These are phyloP conservation scores for Fremontodendron californicum DNA, from an alignment of 345 rosid genomes.

Conservation along the genomic window DNA sequence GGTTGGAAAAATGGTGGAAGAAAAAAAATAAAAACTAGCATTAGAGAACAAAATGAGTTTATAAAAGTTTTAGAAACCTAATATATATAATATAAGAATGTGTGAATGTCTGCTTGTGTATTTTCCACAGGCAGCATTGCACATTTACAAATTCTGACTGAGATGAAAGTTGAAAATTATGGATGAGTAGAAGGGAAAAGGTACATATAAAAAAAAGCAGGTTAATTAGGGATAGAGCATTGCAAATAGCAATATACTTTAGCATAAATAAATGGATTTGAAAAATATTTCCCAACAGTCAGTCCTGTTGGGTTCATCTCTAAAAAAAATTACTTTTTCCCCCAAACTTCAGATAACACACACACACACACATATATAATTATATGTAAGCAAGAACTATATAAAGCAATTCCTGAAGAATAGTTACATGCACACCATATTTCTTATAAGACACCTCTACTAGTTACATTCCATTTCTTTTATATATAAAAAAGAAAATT, in stretches of 20 bases:
- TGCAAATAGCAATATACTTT: neutral
- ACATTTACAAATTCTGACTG: neutral
- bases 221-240: neutral
- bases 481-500: neutral
- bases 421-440: neutral
- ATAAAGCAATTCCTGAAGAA: neutral
- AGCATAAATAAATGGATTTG: neutral
- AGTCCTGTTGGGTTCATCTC: neutral
- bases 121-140: neutral
- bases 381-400: neutral
- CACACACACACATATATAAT: too few species aligned
- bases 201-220: neutral
- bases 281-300: neutral
- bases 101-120: neutral
- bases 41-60: neutral
- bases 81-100: neutral
- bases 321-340: neutral
- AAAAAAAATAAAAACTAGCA: neutral
- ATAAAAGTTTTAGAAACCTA: neutral
- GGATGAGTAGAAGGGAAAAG: neutral
- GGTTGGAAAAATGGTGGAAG: neutral
- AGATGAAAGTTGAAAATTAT: neutral
- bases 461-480: neutral
- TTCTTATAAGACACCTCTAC: neutral
- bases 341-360: neutral